Conservation (phyloP, 805 yeast species). For the Yarrowia sp. region DNA sequence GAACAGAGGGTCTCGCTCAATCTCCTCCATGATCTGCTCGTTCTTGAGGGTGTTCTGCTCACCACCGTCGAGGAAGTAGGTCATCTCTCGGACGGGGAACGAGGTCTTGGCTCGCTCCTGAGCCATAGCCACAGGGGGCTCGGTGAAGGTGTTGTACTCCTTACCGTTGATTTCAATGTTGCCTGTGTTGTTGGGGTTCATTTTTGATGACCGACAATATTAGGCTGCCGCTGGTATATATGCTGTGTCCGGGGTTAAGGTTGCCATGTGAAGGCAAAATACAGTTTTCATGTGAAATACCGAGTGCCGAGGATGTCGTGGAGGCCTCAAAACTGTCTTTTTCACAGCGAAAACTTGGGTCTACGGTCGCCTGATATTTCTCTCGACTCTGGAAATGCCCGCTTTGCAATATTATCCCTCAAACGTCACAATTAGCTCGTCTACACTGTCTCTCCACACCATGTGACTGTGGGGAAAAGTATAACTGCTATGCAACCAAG, state of each 20-base stretch:
- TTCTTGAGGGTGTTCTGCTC: slow-evolving; percentile 41
- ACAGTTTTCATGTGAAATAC: slow-evolving; percentile 19
- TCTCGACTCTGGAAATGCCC: no score
- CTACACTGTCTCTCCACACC: neutral
- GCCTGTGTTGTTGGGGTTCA: slow-evolving; percentile 23
- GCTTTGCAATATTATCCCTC: neutral
- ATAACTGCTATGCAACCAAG: neutral
- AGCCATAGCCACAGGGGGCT: slow-evolving; percentile 42
- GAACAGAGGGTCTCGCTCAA: slow-evolving; percentile 58
- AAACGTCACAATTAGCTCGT: neutral
- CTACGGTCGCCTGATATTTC: no score
- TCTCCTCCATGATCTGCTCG: slow-evolving; percentile 44
- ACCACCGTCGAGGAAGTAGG: slow-evolving; percentile 47
- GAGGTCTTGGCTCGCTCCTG: slow-evolving; percentile 43
- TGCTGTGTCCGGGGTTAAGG: slow-evolving; percentile 13
- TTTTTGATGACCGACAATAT: neutral
- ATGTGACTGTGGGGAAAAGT: slow-evolving; percentile 25
- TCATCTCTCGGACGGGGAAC: slow-evolving; percentile 43
- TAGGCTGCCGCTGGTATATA: neutral
- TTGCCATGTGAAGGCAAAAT: neutral
- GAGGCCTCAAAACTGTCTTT: neutral
- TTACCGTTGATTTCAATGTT: slow-evolving; percentile 25
- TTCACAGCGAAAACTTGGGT: neutral
- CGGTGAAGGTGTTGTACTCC: slow-evolving; percentile 35
- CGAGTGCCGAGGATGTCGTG: slow-evolving; percentile 14